Percentiles rank a stretch among this genome's conserved stretches.
These are phyloP conservation scores for Tuber borchii DNA, from an alignment of 495 filamentous ascomycete genomes.

Conservation along the genomic window DNA sequence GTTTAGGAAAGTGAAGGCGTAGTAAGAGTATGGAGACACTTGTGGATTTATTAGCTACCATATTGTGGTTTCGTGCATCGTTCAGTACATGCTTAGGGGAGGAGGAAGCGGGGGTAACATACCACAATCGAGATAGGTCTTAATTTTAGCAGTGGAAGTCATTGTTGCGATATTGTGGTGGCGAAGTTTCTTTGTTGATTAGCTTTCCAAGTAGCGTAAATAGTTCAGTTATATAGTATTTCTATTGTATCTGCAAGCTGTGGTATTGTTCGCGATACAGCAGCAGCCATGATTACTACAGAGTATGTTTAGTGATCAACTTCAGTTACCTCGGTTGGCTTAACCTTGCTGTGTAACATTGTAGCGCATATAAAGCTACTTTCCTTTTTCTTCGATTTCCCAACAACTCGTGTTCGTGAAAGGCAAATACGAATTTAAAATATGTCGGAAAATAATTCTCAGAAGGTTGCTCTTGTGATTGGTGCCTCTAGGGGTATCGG, in stretches of 20 bases:
- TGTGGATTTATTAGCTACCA: constrained; percentile 7
- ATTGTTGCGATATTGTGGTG: constrained; percentile 8
- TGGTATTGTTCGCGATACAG: background rate
- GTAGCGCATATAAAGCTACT: background rate
- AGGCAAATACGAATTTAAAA: background rate
- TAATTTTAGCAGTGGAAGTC: constrained; percentile 47
- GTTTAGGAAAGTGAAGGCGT: constrained; percentile 55
- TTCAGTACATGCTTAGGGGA: background rate
- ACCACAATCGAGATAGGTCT: constrained; percentile 58
- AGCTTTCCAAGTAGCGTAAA: background rate
- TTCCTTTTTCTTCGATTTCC: background rate
- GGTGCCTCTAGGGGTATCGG: constrained; percentile 75
- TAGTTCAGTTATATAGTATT: background rate
- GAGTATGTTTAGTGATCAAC: background rate
- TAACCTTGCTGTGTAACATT: background rate
- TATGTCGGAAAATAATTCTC: background rate
- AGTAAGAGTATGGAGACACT: constrained; percentile 68
- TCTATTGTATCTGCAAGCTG: background rate
- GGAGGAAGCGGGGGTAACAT: constrained; percentile 17
- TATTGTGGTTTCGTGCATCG: constrained; percentile 28
- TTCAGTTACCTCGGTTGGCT: background rate
- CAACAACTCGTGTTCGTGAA: background rate
- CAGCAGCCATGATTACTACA: background rate
- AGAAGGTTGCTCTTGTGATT: constrained; percentile 60
- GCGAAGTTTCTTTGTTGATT: background rate